Base-by-base conservation (phyloP, 352 stramenopile genomes). In the Phytopythium boreale region DNA sequence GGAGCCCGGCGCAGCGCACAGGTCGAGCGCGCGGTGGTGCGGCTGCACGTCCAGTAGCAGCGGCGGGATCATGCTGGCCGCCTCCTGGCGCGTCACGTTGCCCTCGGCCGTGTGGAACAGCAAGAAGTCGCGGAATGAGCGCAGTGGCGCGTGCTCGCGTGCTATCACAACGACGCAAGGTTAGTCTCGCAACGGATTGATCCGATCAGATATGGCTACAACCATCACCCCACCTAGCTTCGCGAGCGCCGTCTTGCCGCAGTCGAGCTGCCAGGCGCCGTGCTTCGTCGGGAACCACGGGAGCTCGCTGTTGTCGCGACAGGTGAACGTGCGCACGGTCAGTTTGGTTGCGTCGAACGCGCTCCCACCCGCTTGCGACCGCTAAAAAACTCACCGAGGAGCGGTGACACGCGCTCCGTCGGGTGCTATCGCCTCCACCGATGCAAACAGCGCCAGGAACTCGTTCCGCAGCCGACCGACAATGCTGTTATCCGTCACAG, bases 51-150 rank as follows among this genome's bases (percentile, higher is more conserved):
- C 79, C n/a, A 99, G 83, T 56, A 99, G 88, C 34, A 99, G 82
- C 0, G 97, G 96, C 0, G 97, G 97, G 29, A 99, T 80, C 97
- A 99, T 99, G 63, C 87, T 98, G 55, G 98, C 98, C 3, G 97
- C 84, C 70, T 99, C 98, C 79, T 99, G 97, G 10, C 98, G 88
- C 62, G 92, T 98, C 22, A 99, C 83, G 53, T 88, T 95, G 26
- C 97, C 95, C 26, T 85, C 82, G 5, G 88, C 78, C 20, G 87
- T 97, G 63, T 99, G 85, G 34, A 92, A 78, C 39, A 98, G 83
- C 51, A 99, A 72, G 71, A 95, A 98, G 47, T 93, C 69, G 64
- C 98, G 93, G 47, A 99, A 95, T 17, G 88, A 74, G 49, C 92
- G 72, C 6, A 98, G 77, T 6, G 69, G 75, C 19, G 79, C 74